Evolutionary conservation across 2,329 filamentous ascomycete genomes (phyloP).

Genomic region (Aspergillus pseudonomiae): DNA sequence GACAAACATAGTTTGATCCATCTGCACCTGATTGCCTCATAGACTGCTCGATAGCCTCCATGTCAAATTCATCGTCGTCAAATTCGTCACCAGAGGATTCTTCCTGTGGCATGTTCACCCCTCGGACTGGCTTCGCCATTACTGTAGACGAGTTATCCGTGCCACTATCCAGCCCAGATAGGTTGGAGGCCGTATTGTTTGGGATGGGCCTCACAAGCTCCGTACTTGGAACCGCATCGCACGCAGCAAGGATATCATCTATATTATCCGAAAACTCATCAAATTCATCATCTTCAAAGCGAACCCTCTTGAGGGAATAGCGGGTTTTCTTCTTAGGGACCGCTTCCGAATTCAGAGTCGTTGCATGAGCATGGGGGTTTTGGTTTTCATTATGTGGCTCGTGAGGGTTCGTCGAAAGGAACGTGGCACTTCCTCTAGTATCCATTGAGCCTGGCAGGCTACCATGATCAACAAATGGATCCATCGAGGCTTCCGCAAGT

Average conservation of each 20-base stretch:
- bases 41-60: conserved; percentile 64
- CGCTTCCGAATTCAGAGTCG: neutral
- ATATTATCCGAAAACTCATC: conserved; percentile 63
- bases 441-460: neutral
- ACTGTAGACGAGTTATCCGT: neutral
- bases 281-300: conserved; percentile 68
- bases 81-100: conserved; percentile 70
- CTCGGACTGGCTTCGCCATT: conserved; percentile 8
- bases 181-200: conserved; percentile 23
- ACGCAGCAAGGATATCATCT: conserved; percentile 60
- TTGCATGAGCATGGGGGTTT: neutral
- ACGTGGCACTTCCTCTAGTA: neutral
- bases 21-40: conserved; percentile 64
- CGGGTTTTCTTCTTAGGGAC: conserved; percentile 5
- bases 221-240: conserved; percentile 46
- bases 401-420: neutral
- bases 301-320: conserved; percentile 48
- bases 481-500: conserved; percentile 37
- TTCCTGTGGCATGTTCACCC: conserved; percentile 30
- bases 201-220: conserved; percentile 16
- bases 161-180: conserved; percentile 8
- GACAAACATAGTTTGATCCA: conserved; percentile 69
- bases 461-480: conserved; percentile 30
- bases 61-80: conserved; percentile 68
- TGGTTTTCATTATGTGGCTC: neutral